Conservation (phyloP, 257 asterid species). For the Solanum arcanum region DNA sequence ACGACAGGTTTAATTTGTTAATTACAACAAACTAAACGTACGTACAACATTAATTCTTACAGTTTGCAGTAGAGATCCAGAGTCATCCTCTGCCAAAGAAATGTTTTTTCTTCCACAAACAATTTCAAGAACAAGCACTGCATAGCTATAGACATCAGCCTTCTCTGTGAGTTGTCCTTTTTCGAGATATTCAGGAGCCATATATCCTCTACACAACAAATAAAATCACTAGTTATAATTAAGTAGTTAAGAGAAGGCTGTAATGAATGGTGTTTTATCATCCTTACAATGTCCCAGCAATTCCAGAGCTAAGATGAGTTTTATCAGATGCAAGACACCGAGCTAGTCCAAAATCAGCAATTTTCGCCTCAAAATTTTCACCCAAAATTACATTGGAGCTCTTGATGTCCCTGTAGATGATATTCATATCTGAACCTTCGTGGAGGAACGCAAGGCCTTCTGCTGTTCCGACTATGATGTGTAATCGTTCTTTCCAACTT, state of each 20-base stretch:
- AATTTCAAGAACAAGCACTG: slow-evolving; percentile 1
- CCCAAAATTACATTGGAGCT: slow-evolving; percentile 5
- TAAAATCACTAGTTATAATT: neutral
- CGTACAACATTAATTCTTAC: neutral
- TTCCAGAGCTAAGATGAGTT: slow-evolving; percentile 8
- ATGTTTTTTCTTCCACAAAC: neutral
- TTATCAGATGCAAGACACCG: neutral
- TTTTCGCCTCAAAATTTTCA: neutral
- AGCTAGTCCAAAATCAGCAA: slow-evolving; percentile 15
- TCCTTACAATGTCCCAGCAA: slow-evolving; percentile 11
- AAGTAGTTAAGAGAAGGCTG: neutral
- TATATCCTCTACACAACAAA: neutral
- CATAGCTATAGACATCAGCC: slow-evolving; percentile 8
- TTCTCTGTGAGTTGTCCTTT: slow-evolving; percentile 4
- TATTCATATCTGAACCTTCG: neutral
- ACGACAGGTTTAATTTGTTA: neutral
- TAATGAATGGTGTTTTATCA: neutral
- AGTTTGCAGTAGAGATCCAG: neutral
- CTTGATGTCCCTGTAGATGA: slow-evolving; percentile 12
- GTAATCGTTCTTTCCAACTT: slow-evolving; percentile 2
- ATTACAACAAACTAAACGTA: neutral
- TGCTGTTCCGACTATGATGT: slow-evolving; percentile 1
- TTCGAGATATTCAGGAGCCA: slow-evolving; percentile 7
- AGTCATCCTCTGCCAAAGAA: neutral
- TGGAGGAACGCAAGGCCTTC: slow-evolving; percentile 9